These are phyloP conservation scores for Scalesia atractyloides DNA, from an alignment of 129 eudicot genomes.

Conservation along the genomic window DNA sequence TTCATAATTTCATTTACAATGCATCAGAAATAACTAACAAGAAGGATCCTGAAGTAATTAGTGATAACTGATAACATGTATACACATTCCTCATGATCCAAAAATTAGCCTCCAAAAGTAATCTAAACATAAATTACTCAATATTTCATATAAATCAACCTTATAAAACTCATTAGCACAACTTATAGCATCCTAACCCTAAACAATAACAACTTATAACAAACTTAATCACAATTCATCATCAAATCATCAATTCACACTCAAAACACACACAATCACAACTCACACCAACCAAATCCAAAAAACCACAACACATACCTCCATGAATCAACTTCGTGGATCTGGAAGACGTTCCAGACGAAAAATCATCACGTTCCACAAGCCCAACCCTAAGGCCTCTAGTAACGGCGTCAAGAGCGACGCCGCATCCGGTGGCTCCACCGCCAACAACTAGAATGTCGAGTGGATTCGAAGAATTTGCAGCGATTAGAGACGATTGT, in stretches of 20 bases:
- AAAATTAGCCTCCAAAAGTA: constrained; percentile 1
- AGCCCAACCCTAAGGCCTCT: constrained; percentile 88
- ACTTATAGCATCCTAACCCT: constrained; percentile 16
- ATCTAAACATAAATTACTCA: neutral
- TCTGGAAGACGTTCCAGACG: constrained; percentile 88
- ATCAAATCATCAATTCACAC: constrained; percentile 10
- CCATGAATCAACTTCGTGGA: constrained; percentile 80
- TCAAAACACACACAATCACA: neutral
- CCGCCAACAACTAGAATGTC: constrained; percentile 85
- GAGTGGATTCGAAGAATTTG: constrained; percentile 60
- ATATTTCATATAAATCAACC: neutral
- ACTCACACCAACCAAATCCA: constrained; percentile 7
- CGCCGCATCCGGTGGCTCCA: constrained; percentile 92
- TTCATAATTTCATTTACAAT: neutral
- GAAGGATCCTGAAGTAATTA: neutral
- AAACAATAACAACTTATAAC: neutral
- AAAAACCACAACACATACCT: constrained; percentile 39
- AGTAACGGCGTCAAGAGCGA: constrained; percentile 80
- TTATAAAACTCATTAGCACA: neutral
- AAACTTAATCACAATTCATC: constrained; percentile 11
- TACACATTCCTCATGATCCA: neutral
- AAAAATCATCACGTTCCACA: constrained; percentile 86
- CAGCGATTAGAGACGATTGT: constrained; percentile 53
- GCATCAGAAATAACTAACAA: neutral
- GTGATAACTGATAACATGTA: constrained; percentile 1